A percentile compares a stretch with the other conserved stretches of the same genome.
Evolutionary conservation across 2,329 filamentous ascomycete species (phyloP).

Genomic region (Fusarium sp.): DNA sequence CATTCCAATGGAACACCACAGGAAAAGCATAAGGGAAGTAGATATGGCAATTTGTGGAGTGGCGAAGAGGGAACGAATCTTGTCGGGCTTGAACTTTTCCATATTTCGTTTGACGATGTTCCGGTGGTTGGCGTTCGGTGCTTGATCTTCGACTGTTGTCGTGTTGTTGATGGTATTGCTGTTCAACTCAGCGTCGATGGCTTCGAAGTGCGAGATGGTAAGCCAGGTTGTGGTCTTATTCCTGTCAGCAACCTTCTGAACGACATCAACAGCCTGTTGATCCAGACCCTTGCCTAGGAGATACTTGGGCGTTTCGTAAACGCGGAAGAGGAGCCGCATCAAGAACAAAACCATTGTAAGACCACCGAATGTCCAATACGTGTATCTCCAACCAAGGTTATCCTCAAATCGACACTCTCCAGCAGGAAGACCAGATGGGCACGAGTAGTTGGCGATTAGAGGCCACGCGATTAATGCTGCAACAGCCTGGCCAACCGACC

Average conservation of each 20-base stretch:
- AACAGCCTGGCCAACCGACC: conserved; percentile 62
- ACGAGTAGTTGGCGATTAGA: conserved; percentile 53
- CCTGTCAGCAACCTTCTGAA: conserved; percentile 23
- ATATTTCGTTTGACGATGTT: conserved; percentile 44
- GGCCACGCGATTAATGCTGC: conserved; percentile 51
- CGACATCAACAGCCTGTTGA: conserved; percentile 15
- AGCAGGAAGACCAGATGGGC: conserved; percentile 28
- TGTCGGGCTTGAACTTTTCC: conserved; percentile 62
- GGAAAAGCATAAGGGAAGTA: conserved; percentile 63
- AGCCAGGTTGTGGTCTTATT: conserved; percentile 21
- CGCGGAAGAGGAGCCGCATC: conserved; percentile 11
- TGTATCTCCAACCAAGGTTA: conserved; percentile 60
- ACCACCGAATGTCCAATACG: conserved; percentile 19
- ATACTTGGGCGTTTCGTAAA: conserved; percentile 29
- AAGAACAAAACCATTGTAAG: conserved; percentile 1
- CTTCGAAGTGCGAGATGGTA: conserved; percentile 18
- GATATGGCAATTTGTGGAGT: conserved; percentile 64
- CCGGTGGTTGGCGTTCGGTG: background rate
- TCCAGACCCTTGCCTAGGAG: conserved; percentile 24
- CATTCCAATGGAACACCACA: conserved; percentile 71
- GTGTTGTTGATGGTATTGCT: no score
- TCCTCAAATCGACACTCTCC: conserved; percentile 44
- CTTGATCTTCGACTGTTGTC: background rate
- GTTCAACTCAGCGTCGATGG: conserved; percentile 8
- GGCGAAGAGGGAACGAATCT: conserved; percentile 67